Conservation (phyloP, 371 early-diverging fungal species). For the Lichtheimia ornata region DNA sequence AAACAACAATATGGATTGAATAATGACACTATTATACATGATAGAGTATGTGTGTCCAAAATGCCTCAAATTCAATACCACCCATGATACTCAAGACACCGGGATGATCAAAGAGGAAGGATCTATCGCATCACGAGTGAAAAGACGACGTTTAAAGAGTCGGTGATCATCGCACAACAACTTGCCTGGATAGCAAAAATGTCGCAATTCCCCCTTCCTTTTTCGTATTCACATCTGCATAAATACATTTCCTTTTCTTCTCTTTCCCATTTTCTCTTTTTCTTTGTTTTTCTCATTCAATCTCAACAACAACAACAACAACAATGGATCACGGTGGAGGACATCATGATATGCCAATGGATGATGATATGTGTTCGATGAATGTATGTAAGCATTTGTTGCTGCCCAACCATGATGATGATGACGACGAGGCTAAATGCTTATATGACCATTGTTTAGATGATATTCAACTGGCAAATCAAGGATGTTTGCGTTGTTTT, state of each 20-base stretch:
- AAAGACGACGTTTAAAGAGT: conserved; percentile 3
- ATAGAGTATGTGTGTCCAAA: conserved; percentile 26
- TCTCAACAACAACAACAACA: conserved; percentile 22
- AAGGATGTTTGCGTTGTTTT: conserved; percentile 78
- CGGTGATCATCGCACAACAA: background rate
- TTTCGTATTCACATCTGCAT: background rate
- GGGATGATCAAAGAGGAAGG: background rate
- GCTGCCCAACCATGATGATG: background rate
- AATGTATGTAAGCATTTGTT: conserved; percentile 28
- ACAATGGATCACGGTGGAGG: conserved; percentile 9
- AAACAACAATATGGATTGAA: background rate
- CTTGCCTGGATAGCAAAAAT: conserved; percentile 3
- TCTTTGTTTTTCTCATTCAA: conserved; percentile 13
- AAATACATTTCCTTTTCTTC: background rate
- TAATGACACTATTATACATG: background rate
- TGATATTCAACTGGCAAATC: conserved; percentile 81
- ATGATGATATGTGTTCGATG: conserved; percentile 27
- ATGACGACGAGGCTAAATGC: background rate
- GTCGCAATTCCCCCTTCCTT: background rate
- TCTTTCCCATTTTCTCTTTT: conserved; percentile 31
- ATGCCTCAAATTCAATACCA: conserved; percentile 25
- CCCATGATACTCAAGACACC: background rate
- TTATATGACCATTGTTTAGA: conserved; percentile 47
- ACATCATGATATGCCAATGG: conserved; percentile 15
- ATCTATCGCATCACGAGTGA: conserved; percentile 11